Base-by-base conservation (phyloP, 2,329 filamentous ascomycete species). In the Calcarisporium arbuscula region DNA sequence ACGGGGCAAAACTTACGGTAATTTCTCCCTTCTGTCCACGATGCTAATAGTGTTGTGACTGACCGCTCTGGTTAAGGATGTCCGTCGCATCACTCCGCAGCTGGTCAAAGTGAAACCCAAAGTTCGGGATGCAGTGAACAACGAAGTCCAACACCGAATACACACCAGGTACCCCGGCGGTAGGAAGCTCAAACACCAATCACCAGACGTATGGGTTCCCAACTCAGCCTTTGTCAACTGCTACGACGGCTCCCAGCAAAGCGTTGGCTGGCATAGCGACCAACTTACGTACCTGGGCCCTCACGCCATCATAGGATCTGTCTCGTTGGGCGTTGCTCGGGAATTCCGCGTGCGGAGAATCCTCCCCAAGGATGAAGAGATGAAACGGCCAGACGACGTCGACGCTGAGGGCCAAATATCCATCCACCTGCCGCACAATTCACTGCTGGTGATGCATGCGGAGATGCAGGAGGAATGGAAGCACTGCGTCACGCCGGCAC, bases 391-490 rank as follows among this genome's bases (percentile, higher is more conserved):
- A 52, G 57, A 62, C 4, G 62, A 69, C 10, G 65, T 73, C 2
- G 82, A 92, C 44, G 70, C 73, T 1, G 77, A 85, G 50, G 90
- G 89, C 5, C 89, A 95, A 54, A 90, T 96, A 39, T 80, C 87
- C 1, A 92, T 96, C 28, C 87, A 95, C 48, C 76, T 96, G 0
- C 90, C 90, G 0, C 92, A 96, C 58, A 96, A 96, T 57, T 94
- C 86, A 1, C 72, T 96, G 1, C 70, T 98, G 0, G 70, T 96
- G 8, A 96, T 98, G 92, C 89, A 96, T 52, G 89, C 90, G 1
- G 87, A 94, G 54, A 96, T 95, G 86, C 90, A 96, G 53, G 90
- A 96, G 53, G 82, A 85, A 53, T 96, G 88, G 88, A 96, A 95
- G 57, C 92, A 98, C 57, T 75, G 77, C 45, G 84, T 98, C 28